Evolutionary conservation across 2,329 filamentous ascomycete species (phyloP).

Genomic region (Calonectria henricotiae): DNA sequence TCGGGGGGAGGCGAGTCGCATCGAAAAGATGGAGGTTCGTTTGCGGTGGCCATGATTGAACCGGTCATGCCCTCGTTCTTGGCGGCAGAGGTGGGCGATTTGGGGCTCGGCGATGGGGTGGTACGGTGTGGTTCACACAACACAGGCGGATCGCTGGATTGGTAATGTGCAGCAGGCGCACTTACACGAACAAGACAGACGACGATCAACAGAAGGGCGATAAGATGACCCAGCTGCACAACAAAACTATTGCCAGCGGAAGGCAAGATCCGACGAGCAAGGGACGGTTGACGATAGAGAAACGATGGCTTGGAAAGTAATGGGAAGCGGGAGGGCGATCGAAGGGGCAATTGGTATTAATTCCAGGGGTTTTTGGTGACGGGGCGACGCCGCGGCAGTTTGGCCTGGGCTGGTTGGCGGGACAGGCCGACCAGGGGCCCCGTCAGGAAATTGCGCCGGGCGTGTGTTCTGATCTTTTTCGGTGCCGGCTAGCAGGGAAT

Average conservation of each 20-base stretch:
- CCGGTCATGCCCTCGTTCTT: slow-evolving; percentile 30
- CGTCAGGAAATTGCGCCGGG: slow-evolving; percentile 36
- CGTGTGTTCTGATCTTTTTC: slow-evolving; percentile 22
- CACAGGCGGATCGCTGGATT: background rate
- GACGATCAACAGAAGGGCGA: slow-evolving; percentile 15
- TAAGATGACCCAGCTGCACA: slow-evolving; percentile 21
- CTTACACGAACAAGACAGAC: slow-evolving; percentile 27
- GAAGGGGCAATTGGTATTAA: slow-evolving; percentile 52
- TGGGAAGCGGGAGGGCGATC: slow-evolving; percentile 37
- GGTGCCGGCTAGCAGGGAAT: slow-evolving; percentile 19
- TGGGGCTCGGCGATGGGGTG: slow-evolving; percentile 6
- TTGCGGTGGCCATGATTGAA: slow-evolving; percentile 57
- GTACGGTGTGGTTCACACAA: slow-evolving; percentile 17
- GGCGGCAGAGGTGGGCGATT: background rate
- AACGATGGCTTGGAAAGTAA: slow-evolving; percentile 12
- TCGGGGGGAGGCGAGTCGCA: slow-evolving; percentile 78
- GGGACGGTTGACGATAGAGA: slow-evolving; percentile 22
- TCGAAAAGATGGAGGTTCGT: slow-evolving; percentile 59
- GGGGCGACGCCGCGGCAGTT: slow-evolving; percentile 44
- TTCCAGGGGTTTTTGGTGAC: slow-evolving; percentile 49
- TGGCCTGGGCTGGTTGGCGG: slow-evolving; percentile 42
- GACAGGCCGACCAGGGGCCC: slow-evolving; percentile 34
- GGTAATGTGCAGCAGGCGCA: slow-evolving; percentile 20
- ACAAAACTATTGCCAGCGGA: slow-evolving; percentile 36
- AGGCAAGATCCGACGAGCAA: slow-evolving; percentile 31